A percentile compares a stretch with the other conserved stretches of the same genome.
Evolutionary conservation across 2,329 filamentous ascomycete species (phyloP).

Genomic region (Laburnicola sp.): DNA sequence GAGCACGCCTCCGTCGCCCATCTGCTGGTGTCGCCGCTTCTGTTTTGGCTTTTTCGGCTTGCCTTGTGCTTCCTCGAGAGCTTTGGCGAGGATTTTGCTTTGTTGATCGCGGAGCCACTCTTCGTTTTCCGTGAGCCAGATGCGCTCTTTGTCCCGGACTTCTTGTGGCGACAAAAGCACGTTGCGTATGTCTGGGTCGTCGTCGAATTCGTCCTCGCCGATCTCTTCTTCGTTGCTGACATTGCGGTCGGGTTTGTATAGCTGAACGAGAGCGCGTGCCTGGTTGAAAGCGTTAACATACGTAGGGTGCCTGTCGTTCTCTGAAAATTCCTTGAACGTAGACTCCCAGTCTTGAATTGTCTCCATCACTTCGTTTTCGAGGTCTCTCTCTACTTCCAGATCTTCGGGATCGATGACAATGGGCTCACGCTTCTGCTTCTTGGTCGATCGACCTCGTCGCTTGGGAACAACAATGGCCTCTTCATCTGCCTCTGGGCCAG

Average conservation of each 20-base stretch:
- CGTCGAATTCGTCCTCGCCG: constrained; percentile 79
- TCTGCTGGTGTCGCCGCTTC: constrained; percentile 43
- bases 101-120: constrained; percentile 89
- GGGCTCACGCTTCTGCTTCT: constrained; percentile 39
- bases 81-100: constrained; percentile 75
- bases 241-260: constrained; percentile 30
- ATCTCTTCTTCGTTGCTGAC: constrained; percentile 58
- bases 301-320: constrained; percentile 35
- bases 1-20: constrained; percentile 48
- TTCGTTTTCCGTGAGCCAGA: constrained; percentile 95
- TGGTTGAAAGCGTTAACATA: constrained; percentile 31
- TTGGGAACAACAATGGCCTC: constrained; percentile 33
- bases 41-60: constrained; percentile 54
- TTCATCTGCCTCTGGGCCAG: constrained; percentile 21
- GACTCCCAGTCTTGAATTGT: constrained; percentile 37
- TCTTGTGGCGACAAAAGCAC: constrained; percentile 76
- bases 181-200: constrained; percentile 83
- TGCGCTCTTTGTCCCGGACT: constrained; percentile 78
- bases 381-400: constrained; percentile 51
- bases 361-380: constrained; percentile 51
- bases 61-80: constrained; percentile 60
- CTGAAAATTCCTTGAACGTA: constrained; percentile 34
- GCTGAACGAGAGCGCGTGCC: constrained; percentile 34
- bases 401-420: constrained; percentile 50
- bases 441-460: constrained; percentile 44